phyloP scores from a whole-genome alignment of 352 stramenopile species.

The Phytophthora sansomeana region DNA sequence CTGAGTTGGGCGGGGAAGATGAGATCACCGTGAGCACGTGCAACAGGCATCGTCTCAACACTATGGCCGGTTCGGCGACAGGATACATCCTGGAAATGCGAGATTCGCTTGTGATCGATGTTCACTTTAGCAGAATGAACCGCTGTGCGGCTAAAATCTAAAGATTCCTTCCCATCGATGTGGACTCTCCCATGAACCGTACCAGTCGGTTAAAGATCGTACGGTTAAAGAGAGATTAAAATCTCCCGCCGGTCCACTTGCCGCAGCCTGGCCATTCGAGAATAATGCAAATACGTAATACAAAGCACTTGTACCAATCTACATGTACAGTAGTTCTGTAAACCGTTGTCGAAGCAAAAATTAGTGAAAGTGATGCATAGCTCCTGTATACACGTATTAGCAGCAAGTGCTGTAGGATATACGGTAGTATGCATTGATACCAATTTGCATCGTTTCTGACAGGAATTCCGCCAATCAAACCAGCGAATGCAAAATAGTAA shows the following conservation, averaged over 20 bases:
- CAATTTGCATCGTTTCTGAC: no score
- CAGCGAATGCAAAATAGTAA: no score
- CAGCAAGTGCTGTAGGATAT: no score
- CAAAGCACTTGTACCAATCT: no score
- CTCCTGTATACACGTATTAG: no score
- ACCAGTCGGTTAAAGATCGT: constrained; percentile 15
- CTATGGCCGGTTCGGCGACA: constrained; percentile 17
- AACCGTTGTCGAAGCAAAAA: no score
- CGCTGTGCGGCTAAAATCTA: constrained; percentile 22
- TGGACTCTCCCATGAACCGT: constrained; percentile 19
- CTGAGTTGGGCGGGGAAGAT: constrained; percentile 27
- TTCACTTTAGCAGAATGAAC: constrained; percentile 7
- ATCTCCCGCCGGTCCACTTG: constrained; percentile 11
- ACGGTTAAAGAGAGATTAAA: constrained; percentile 24
- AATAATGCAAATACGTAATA: no score
- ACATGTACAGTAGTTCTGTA: no score
- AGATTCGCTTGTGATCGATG: constrained; percentile 16
- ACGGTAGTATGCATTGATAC: no score
- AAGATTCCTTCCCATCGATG: constrained; percentile 27
- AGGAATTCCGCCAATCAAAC: no score
- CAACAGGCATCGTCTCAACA: constrained; percentile 24
- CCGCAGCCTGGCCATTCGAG: no score
- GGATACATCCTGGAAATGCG: constrained; percentile 2
- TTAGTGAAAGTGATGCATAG: no score
- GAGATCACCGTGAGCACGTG: constrained; percentile 4